Evolutionary conservation across 108 stramenopile genomes (phyloP), one percentile per base, ranked within the genome.

Genomic region (Nitzschia sp.): DNA sequence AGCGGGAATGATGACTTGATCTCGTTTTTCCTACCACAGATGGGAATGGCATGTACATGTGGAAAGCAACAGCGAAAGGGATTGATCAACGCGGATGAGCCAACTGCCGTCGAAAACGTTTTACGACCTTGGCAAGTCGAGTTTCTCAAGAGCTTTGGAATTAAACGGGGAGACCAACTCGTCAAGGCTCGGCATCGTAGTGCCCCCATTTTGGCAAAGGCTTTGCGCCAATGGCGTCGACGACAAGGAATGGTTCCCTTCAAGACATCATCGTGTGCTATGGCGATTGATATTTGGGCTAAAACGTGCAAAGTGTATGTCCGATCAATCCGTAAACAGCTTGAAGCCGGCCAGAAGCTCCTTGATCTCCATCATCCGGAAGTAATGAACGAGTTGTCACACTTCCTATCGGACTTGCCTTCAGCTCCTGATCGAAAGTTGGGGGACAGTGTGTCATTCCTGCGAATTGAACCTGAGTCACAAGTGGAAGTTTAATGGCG

Each of bases 11-110:
- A 79, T 21, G 79, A 88, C 17, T 71, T 87, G 54, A 61, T 82
- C 26, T 79, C 86, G 51, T 92, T 92, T 57, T 89, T 84, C 57
- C 61, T 92, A 7, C 91, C 91, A 24, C 79, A 83, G 39, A 78
- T 92, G 63, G 87, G 88, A 10, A 67, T 86, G 81, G 86, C 83
- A 6, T 92, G 91, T 65, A 61, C 78, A 14, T 92, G 91, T 63
- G 80, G 84, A 21, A 77, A 75, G 51, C 44, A 61, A 12, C 53
- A 67, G 17, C 55, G 38, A 10, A 10, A 22, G 21, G 42, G 53
- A 10, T 11, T 67, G 46, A 41, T 65, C 37, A 71, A 80, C 57
- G 78, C 78, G 6, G 56, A 76, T 5, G 80, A 90, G 50, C 89
- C 86, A 64, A 87, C 84, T n/a, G 40, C 80, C 0, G 51, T 91